Base-by-base conservation (phyloP, 2,329 filamentous ascomycete genomes). In the Pseudogymnoascus sp. region DNA sequence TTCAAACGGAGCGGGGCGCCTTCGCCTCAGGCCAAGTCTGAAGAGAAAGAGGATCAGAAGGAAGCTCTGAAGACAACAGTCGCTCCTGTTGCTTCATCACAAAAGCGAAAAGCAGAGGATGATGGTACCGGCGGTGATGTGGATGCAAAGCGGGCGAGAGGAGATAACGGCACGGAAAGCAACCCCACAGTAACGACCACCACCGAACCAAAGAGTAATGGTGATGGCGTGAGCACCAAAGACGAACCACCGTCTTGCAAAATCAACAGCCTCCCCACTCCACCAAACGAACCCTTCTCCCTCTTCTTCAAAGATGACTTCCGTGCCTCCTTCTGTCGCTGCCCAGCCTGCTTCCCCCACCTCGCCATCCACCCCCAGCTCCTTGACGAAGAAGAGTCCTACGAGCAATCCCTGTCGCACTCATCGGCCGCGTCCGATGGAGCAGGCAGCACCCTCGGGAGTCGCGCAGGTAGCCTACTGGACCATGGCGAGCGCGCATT, bases 401-500 rank as follows among this genome's bases (percentile, higher is more conserved):
- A 99, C 76, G 92, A 97, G 71, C 95, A 93, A 0, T 92, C 93
- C 1, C 79, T 97, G 4, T 96, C 92, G 0, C 84, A 87, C 1
- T 80, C 82, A 14, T 83, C 80, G 2, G 80, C 78, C 5, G 85
- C 82, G 1, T 57, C 51, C n/a, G 82, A 80, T 16, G 79, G 81
- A 37, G 80, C 79, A 45, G 81, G 79, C 31, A 85, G 81, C 3
- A 86, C 84, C 1, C 80, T 85, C 4, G 90, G 90, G 61, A 93
- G 90, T 36, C 51, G 3, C 14, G 39, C 34, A 1, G 90, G 90
- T 54, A 95, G 90, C 67, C 81, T 99, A 1, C 86, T 96, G 36
- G 93, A 98, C 61, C 90, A 92, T 16, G 95, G 95, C 57, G 95
- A 99, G 78, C 93, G 91, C 60, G 93, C 93, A 0, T 83, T 99